Evolutionary conservation across 768 basidiomycete species (phyloP).

Genomic region (Mycena albidolilacea): DNA sequence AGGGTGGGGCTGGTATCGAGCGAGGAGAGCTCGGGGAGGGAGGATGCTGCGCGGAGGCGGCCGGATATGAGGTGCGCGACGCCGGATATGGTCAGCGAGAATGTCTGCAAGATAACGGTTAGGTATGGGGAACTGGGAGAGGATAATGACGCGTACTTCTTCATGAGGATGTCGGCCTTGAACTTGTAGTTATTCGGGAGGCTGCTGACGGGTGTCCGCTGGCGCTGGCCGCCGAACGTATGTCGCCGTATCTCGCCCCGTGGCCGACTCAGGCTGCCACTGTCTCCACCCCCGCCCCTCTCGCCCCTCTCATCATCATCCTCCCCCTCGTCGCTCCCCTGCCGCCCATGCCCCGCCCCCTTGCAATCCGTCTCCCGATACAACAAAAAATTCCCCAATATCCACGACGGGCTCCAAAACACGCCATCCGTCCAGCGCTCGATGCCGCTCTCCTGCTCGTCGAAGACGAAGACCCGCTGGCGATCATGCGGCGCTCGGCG

Average conservation of each 20-base stretch:
- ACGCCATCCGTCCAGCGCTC: constrained; percentile 99
- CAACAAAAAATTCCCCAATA: constrained; percentile 94
- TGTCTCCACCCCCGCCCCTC: constrained; percentile 41
- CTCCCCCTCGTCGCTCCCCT: constrained; percentile 54
- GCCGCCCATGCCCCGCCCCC: constrained; percentile 72
- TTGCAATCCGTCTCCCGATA: constrained; percentile 95
- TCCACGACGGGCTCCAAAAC: constrained; percentile 94
- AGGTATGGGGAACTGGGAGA: too few relatives aligned
- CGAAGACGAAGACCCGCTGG: constrained; percentile 97
- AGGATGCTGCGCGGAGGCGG: constrained; percentile 89
- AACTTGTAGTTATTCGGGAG: constrained; percentile 95
- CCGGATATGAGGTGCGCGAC: constrained; percentile 92
- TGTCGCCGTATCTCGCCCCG: constrained; percentile 63
- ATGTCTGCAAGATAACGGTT: constrained; percentile 69
- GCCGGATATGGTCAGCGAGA: constrained; percentile 88
- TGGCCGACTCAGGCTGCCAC: constrained; percentile 74
- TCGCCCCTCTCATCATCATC: constrained; percentile 46
- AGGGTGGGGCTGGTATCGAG: constrained; percentile 91
- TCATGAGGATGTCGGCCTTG: constrained; percentile 94
- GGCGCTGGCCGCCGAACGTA: constrained; percentile 75
- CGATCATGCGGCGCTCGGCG: constrained; percentile 93
- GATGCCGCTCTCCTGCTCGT: constrained; percentile 97
- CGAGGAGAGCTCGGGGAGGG: constrained; percentile 87
- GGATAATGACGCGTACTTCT: constrained; percentile 76
- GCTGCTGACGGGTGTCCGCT: constrained; percentile 89